phyloP scores from a whole-genome alignment of 2,329 filamentous ascomycete genomes.

The Dothideomycetes sp. region DNA sequence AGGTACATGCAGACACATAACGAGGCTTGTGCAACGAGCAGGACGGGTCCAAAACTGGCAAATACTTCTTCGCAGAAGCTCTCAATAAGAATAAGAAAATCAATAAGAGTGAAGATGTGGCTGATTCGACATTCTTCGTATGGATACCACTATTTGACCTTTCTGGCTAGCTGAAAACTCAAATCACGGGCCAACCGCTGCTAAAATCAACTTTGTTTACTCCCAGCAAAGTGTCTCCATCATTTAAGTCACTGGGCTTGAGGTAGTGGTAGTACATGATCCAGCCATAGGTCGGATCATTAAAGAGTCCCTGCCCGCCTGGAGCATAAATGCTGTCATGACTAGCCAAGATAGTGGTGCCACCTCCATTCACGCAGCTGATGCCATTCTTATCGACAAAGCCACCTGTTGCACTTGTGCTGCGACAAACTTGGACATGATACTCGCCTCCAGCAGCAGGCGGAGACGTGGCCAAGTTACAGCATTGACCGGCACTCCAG shows the following conservation, averaged over 20 bases:
- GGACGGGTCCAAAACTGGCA: too few relatives aligned
- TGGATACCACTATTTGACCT: too few relatives aligned
- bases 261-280: constrained; percentile 57
- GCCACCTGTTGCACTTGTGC: constrained; percentile 35
- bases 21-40: too few relatives aligned
- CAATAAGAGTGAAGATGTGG: too few relatives aligned
- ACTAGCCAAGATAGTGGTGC: constrained; percentile 48
- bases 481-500: constrained; percentile 51
- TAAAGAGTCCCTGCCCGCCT: constrained; percentile 51
- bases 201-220: constrained; percentile 10
- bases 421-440: constrained; percentile 53
- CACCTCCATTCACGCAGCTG: constrained; percentile 45
- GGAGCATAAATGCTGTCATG: constrained; percentile 54
- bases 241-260: constrained; percentile 41
- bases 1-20: too few relatives aligned
- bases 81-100: too few relatives aligned
- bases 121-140: too few relatives aligned
- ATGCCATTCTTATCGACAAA: constrained; percentile 47
- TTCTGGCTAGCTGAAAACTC: too few relatives aligned
- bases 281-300: constrained; percentile 37
- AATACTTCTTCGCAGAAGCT: too few relatives aligned
- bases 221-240: constrained; percentile 19
- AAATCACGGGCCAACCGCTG: constrained; percentile 10
- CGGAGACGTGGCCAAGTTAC: constrained; percentile 35
- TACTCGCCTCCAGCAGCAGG: constrained; percentile 51